Conservation (phyloP, 2,329 filamentous ascomycete species). For the Gremmenia infestans region DNA sequence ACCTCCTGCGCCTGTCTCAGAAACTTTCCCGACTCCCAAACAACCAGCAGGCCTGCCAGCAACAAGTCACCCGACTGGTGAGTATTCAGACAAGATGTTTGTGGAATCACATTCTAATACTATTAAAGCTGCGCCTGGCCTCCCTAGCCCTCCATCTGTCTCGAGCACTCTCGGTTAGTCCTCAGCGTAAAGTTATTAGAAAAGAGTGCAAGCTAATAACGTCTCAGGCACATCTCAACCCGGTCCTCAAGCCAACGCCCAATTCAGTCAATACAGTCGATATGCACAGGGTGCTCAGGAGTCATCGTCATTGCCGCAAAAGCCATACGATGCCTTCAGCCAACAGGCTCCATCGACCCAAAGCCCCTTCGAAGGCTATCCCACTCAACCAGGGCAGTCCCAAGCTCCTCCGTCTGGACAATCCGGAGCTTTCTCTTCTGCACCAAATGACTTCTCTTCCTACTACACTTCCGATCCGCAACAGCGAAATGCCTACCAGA, state of each 20-base stretch:
- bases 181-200: background rate
- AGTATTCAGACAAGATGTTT: slow-evolving; percentile 32
- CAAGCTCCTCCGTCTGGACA: slow-evolving; percentile 42
- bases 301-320: slow-evolving; percentile 58
- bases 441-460: slow-evolving; percentile 72
- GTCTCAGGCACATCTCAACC: slow-evolving; percentile 23
- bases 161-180: slow-evolving; percentile 35
- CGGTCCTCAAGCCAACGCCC: slow-evolving; percentile 27
- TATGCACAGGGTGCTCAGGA: slow-evolving; percentile 63
- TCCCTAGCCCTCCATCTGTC: slow-evolving; percentile 33
- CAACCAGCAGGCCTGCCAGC: slow-evolving; percentile 44
- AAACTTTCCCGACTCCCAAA: slow-evolving; percentile 46
- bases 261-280: slow-evolving; percentile 63
- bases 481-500: slow-evolving; percentile 66
- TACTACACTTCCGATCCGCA: slow-evolving; percentile 80
- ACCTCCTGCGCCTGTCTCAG: slow-evolving; percentile 62
- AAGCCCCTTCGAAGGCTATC: slow-evolving; percentile 58
- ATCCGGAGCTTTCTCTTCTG: slow-evolving; percentile 65
- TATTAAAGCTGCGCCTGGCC: slow-evolving; percentile 28
- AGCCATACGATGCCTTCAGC: slow-evolving; percentile 82
- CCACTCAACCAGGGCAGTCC: slow-evolving; percentile 54
- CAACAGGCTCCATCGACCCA: slow-evolving; percentile 61
- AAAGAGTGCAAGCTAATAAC: background rate
- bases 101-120: slow-evolving; percentile 9
- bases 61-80: slow-evolving; percentile 38